These are phyloP conservation scores for Brasenia schreberi DNA, from an alignment of 164 flowering plant genomes.

Conservation along the genomic window DNA sequence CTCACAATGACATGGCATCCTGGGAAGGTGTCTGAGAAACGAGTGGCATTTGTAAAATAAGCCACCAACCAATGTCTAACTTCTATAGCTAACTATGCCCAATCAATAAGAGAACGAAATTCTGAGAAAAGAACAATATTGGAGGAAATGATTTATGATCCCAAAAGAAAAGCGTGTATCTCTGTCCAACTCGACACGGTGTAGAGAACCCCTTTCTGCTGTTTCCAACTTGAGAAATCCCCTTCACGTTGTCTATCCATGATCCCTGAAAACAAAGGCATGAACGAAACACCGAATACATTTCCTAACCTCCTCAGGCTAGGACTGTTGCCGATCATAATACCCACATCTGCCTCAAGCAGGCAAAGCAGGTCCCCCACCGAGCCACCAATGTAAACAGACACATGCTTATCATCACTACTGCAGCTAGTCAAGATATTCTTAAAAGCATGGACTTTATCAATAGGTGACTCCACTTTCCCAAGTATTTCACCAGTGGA, in stretches of 20 bases:
- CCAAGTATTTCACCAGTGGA: conserved; percentile 22
- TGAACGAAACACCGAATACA: conserved; percentile 21
- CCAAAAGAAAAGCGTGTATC: conserved; percentile 25
- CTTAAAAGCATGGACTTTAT: conserved; percentile 21
- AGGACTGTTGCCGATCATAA: conserved; percentile 21
- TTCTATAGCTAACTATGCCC: not conserved
- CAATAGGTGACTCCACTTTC: conserved; percentile 27
- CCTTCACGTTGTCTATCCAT: conserved; percentile 20
- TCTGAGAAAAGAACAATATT: conserved; percentile 1
- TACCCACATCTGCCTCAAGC: conserved; percentile 26
- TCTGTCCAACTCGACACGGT: conserved; percentile 26
- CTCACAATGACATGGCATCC: not conserved
- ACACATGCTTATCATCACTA: conserved; percentile 9
- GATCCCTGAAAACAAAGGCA: conserved; percentile 23
- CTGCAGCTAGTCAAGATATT: conserved; percentile 8
- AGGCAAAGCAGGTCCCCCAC: conserved; percentile 28
- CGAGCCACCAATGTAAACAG: conserved; percentile 24
- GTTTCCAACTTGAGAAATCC: conserved; percentile 14
- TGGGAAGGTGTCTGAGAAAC: not conserved
- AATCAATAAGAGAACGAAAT: not conserved
- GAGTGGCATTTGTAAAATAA: not conserved
- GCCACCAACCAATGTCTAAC: not conserved
- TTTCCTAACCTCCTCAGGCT: conserved; percentile 19
- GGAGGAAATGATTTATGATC: conserved; percentile 1
- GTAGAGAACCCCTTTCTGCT: conserved; percentile 21